Conservation (phyloP, 1,284 basidiomycete species). For the Boletellus sp. region DNA sequence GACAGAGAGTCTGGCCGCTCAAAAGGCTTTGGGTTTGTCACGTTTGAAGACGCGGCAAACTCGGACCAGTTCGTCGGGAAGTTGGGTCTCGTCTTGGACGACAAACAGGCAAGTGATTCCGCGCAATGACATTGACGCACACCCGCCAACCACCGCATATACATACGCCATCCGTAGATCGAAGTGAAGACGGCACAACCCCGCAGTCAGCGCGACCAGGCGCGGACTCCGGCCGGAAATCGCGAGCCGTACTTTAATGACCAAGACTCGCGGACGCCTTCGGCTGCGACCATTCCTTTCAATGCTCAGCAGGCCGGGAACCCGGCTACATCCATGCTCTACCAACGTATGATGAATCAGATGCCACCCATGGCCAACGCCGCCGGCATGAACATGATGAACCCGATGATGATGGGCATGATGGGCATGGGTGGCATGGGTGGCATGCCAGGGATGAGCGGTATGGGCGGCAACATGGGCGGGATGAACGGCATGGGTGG, state of each 20-base stretch:
- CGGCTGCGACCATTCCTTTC: conserved; percentile 29
- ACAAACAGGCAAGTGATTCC: conserved; percentile 58
- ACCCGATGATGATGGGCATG: conserved; percentile 40
- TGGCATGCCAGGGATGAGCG: conserved; percentile 18
- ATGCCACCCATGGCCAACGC: conserved; percentile 42
- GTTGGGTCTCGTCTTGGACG: conserved; percentile 69
- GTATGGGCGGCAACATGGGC: conserved; percentile 22
- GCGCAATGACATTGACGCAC: background rate
- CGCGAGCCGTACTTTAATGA: conserved; percentile 34
- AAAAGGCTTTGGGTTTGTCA: conserved; percentile 93
- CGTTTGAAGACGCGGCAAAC: conserved; percentile 76
- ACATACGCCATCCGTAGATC: conserved; percentile 47
- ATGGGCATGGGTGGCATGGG: conserved; percentile 35
- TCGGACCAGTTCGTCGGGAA: conserved; percentile 72
- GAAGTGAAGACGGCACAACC: conserved; percentile 86
- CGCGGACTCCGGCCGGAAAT: conserved; percentile 29
- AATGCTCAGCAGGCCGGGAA: conserved; percentile 35
- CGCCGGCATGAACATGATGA: conserved; percentile 34
- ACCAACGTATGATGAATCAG: conserved; percentile 57
- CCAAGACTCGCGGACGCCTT: conserved; percentile 31
- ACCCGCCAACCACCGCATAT: background rate
- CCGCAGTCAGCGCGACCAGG: conserved; percentile 61
- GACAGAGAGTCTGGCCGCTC: conserved; percentile 87
- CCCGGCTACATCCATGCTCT: conserved; percentile 52
- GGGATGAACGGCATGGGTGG: conserved; percentile 28